A percentile compares a stretch with the other conserved stretches of the same genome.
phyloP scores from a whole-genome alignment of 768 basidiomycete genomes.

The Chiua virens region DNA sequence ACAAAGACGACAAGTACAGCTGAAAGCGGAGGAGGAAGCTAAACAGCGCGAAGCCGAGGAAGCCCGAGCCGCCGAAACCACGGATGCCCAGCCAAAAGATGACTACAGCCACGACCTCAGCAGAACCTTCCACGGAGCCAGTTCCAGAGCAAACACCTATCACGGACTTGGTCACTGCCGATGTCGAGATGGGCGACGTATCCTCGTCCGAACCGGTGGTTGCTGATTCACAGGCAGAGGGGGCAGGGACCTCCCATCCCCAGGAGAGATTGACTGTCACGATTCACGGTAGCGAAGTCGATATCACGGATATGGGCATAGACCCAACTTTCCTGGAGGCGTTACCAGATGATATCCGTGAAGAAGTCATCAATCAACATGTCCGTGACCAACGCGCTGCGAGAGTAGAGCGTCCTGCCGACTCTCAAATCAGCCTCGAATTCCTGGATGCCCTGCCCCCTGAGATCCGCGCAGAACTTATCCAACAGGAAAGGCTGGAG shows the following conservation, averaged over 20 bases:
- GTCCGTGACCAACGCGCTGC: constrained; percentile 88
- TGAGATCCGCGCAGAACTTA: constrained; percentile 94
- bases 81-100: constrained; percentile 13
- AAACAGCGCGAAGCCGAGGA: constrained; percentile 39
- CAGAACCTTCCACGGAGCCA: constrained; percentile 7
- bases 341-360: constrained; percentile 96
- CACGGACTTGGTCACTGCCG: constrained; percentile 36
- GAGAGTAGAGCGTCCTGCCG: constrained; percentile 67
- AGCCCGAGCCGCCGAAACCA: constrained; percentile 35
- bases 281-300: constrained; percentile 90
- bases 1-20: constrained; percentile 43
- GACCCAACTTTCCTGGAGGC: constrained; percentile 98
- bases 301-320: constrained; percentile 98
- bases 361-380: constrained; percentile 97
- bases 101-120: constrained; percentile 11
- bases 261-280: constrained; percentile 77
- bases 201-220: constrained; percentile 20
- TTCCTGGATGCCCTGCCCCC: constrained; percentile 96
- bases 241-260: constrained; percentile 35
- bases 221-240: constrained; percentile 16
- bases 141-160: constrained; percentile 18
- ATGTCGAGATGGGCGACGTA: constrained; percentile 54
- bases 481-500: constrained; percentile 92
- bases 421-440: constrained; percentile 90
- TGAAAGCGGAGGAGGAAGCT: constrained; percentile 50